phyloP scores from a whole-genome alignment of 495 filamentous ascomycete species.

The Daldinia grandis region DNA sequence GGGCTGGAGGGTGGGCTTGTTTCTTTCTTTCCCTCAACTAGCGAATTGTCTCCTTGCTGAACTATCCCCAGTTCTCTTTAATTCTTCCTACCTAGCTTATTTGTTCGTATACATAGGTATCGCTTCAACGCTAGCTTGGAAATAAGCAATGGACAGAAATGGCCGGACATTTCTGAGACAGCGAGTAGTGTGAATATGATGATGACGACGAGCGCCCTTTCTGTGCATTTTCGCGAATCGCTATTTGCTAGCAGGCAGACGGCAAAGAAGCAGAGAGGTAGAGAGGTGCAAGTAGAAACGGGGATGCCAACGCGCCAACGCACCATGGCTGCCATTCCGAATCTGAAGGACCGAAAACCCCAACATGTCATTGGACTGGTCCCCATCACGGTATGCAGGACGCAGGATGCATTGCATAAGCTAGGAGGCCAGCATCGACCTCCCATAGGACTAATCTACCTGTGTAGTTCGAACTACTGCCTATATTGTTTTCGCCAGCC shows the following conservation, averaged over 20 bases:
- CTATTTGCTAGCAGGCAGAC: conserved; percentile 33
- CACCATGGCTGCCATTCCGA: conserved; percentile 33
- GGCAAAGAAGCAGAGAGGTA: conserved; percentile 23
- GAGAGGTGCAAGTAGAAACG: conserved; percentile 30
- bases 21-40: background rate
- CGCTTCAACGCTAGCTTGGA: conserved; percentile 18
- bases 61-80: conserved; percentile 20
- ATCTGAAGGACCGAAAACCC: conserved; percentile 15
- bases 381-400: conserved; percentile 29
- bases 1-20: background rate
- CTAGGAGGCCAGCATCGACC: conserved; percentile 9
- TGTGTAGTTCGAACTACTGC: conserved; percentile 9
- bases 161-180: conserved; percentile 19
- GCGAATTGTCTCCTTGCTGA: conserved; percentile 22
- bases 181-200: conserved; percentile 12
- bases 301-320: conserved; percentile 28
- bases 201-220: conserved; percentile 33
- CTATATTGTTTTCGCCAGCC: background rate
- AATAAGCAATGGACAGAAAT: conserved; percentile 16
- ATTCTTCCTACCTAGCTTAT: conserved; percentile 5
- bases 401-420: conserved; percentile 28
- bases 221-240: conserved; percentile 14
- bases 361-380: conserved; percentile 29
- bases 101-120: conserved; percentile 14
- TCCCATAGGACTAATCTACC: conserved; percentile 22